These are phyloP conservation scores for Escovopsis sp. DNA, from an alignment of 2,329 filamentous ascomycete genomes.

Conservation along the genomic window DNA sequence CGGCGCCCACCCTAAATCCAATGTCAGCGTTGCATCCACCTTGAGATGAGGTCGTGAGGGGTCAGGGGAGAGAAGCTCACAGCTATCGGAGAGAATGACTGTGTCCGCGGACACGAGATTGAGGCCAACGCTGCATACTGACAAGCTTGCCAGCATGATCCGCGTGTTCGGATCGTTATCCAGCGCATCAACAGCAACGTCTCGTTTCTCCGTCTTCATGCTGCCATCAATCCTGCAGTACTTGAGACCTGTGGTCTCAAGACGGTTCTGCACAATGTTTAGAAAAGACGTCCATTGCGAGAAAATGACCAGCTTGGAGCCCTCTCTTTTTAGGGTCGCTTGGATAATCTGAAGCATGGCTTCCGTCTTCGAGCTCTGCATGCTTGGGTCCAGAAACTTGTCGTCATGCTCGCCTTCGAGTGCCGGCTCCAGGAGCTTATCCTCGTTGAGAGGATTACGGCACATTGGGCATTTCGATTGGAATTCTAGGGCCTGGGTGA, in stretches of 20 bases:
- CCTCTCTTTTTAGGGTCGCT: slow-evolving; percentile 47
- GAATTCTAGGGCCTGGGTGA: slow-evolving; percentile 55
- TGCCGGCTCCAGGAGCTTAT: slow-evolving; percentile 47
- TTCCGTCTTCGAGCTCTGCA: slow-evolving; percentile 69
- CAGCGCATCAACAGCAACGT: slow-evolving; percentile 52
- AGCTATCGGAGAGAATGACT: slow-evolving; percentile 68
- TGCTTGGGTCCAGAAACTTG: slow-evolving; percentile 40
- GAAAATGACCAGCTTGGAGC: slow-evolving; percentile 59
- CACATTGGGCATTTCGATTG: slow-evolving; percentile 80
- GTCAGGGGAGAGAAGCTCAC: slow-evolving; percentile 18
- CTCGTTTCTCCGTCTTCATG: slow-evolving; percentile 57
- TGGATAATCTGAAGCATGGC: slow-evolving; percentile 60
- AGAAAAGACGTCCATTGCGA: slow-evolving; percentile 67
- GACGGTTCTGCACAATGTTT: slow-evolving; percentile 53
- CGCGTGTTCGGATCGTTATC: slow-evolving; percentile 51
- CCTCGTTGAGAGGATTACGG: slow-evolving; percentile 48
- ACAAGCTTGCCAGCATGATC: slow-evolving; percentile 67
- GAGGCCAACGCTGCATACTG: slow-evolving; percentile 71
- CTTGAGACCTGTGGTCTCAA: slow-evolving; percentile 42
- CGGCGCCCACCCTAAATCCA: slow-evolving; percentile 58
- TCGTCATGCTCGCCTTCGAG: slow-evolving; percentile 33
- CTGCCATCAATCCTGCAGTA: slow-evolving; percentile 67
- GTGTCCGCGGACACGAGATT: slow-evolving; percentile 79
- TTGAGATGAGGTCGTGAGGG: too few species aligned
- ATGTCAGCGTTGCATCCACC: background rate